phyloP scores from a whole-genome alignment of 2,329 filamentous ascomycete genomes.

The Colletotrichum falcatum region DNA sequence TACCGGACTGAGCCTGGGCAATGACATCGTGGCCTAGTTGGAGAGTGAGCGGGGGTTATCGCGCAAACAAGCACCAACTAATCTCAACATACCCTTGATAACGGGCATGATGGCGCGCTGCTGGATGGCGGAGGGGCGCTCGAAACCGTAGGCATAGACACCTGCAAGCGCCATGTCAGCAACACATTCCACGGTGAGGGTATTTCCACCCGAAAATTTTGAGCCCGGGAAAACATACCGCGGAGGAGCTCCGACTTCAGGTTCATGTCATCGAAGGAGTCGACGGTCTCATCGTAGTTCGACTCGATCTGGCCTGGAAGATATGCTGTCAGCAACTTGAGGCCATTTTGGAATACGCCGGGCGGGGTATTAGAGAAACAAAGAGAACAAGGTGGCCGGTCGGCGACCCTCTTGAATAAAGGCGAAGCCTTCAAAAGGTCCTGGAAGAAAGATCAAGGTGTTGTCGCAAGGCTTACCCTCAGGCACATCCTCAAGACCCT shows the following conservation, averaged over 20 bases:
- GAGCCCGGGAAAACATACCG: slow-evolving; percentile 59
- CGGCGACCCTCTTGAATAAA: neutral
- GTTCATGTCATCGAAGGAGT: slow-evolving; percentile 99
- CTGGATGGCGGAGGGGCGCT: slow-evolving; percentile 99
- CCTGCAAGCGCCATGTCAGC: slow-evolving; percentile 57
- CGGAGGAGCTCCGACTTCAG: slow-evolving; percentile 97
- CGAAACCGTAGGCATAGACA: slow-evolving; percentile 99
- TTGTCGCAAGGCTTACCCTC: slow-evolving; percentile 66
- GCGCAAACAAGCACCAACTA: neutral
- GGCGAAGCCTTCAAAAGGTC: neutral
- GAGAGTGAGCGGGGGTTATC: slow-evolving; percentile 35
- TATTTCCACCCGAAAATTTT: slow-evolving; percentile 38
- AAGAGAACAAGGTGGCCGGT: neutral
- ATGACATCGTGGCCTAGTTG: slow-evolving; percentile 92
- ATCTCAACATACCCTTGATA: slow-evolving; percentile 86
- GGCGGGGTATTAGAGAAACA: neutral
- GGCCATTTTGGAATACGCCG: slow-evolving; percentile 22
- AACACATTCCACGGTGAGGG: slow-evolving; percentile 10
- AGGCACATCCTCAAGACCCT: slow-evolving; percentile 98
- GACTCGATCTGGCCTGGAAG: slow-evolving; percentile 94
- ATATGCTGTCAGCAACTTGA: slow-evolving; percentile 41
- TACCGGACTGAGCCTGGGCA: slow-evolving; percentile 99
- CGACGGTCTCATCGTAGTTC: slow-evolving; percentile 99
- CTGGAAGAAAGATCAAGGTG: neutral
- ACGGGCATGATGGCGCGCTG: slow-evolving; percentile 99